phyloP scores from a whole-genome alignment of 176 grass and related monocot genomes.

The Triticum turgidum region DNA sequence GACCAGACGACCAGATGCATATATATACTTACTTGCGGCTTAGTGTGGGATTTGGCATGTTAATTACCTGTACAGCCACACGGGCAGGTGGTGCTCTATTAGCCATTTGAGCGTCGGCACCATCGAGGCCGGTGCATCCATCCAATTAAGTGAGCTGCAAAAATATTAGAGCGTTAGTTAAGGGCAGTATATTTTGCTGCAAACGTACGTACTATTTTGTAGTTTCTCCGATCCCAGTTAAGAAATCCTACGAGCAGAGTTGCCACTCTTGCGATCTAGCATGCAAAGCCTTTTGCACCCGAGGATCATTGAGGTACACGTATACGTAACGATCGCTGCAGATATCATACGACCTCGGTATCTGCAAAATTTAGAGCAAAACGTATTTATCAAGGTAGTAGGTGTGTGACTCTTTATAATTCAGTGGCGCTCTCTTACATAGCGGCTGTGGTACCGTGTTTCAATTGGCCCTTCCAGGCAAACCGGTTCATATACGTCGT shows the following conservation, averaged over 20 bases:
- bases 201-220: no score
- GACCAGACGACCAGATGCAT: background rate
- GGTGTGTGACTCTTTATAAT: background rate
- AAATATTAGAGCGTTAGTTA: background rate
- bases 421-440: background rate
- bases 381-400: no score
- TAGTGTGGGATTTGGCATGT: background rate
- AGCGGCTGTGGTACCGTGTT: background rate
- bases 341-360: conserved; percentile 17
- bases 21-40: background rate
- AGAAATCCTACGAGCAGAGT: conserved; percentile 19
- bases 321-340: background rate
- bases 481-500: conserved; percentile 37
- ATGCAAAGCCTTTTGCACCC: conserved; percentile 38
- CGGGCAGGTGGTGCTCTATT: background rate
- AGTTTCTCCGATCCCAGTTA: background rate
- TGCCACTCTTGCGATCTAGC: conserved; percentile 12
- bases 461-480: background rate
- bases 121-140: conserved; percentile 2
- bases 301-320: conserved; percentile 31
- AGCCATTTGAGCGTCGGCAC: conserved; percentile 39
- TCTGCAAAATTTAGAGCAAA: background rate
- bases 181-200: background rate
- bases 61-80: conserved; percentile 49
- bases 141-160: background rate